phyloP scores from a whole-genome alignment of 1,284 basidiomycete genomes.

The Ceratobasidium papillatum region DNA sequence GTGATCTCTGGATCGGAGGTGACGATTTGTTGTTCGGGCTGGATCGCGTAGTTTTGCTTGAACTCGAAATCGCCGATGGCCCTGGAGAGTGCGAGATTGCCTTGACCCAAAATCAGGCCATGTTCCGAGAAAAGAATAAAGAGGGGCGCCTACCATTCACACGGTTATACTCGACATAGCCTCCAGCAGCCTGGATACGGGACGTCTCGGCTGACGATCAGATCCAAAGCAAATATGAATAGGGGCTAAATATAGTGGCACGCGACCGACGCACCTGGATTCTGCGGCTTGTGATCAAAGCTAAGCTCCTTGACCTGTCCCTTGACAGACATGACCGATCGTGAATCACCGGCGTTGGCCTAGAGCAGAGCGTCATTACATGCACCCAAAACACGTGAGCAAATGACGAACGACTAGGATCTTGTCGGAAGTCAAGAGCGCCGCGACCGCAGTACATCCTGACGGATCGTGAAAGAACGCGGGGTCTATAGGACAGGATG shows the following conservation, averaged over 20 bases:
- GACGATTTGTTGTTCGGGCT: constrained; percentile 93
- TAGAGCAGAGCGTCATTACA: constrained; percentile 51
- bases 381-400: constrained; percentile 20
- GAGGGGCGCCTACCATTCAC: constrained; percentile 80
- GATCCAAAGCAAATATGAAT: constrained; percentile 28
- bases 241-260: background rate
- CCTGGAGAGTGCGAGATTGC: constrained; percentile 94
- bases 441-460: constrained; percentile 95
- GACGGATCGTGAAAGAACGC: constrained; percentile 91
- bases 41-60: constrained; percentile 88
- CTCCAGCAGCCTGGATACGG: constrained; percentile 92
- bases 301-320: constrained; percentile 90
- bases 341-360: constrained; percentile 98
- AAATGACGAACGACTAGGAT: constrained; percentile 75
- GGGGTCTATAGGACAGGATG: constrained; percentile 65
- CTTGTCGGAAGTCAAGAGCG: constrained; percentile 60
- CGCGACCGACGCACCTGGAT: constrained; percentile 67
- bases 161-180: constrained; percentile 96
- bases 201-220: constrained; percentile 73
- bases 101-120: constrained; percentile 55
- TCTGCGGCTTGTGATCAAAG: constrained; percentile 95
- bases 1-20: constrained; percentile 95
- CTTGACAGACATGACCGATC: constrained; percentile 87
- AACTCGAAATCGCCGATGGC: constrained; percentile 99
- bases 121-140: background rate